These are phyloP conservation scores for Zygosaccharomyces sapae DNA, from an alignment of 1,139 yeast genomes.

Conservation along the genomic window DNA sequence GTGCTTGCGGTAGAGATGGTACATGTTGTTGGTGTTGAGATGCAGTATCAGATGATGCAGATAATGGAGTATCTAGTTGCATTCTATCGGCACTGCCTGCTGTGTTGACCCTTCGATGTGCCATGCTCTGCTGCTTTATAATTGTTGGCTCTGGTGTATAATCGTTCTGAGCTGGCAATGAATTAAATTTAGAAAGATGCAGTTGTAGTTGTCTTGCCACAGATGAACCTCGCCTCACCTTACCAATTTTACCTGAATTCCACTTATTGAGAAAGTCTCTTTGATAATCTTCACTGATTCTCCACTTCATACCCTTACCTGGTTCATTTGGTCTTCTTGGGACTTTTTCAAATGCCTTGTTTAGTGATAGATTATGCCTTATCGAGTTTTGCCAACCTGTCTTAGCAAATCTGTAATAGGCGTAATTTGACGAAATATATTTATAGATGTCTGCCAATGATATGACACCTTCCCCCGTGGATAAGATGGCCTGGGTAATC, in stretches of 20 bases:
- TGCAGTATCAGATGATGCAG: constrained; percentile 11
- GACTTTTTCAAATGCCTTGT: constrained; percentile 89
- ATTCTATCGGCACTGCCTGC: constrained; percentile 7
- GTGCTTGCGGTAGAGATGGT: constrained; percentile 5
- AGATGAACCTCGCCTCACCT: constrained; percentile 73
- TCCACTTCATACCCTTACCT: constrained; percentile 99
- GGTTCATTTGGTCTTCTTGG: constrained; percentile 95
- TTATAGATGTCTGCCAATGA: constrained; percentile 87
- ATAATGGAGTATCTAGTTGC: constrained; percentile 8
- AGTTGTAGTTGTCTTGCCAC: constrained; percentile 74
- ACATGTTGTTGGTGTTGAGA: constrained; percentile 11
- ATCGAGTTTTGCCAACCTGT: constrained; percentile 96
- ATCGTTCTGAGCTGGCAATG: constrained; percentile 47
- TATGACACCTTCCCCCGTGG: constrained; percentile 82
- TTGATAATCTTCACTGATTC: constrained; percentile 77
- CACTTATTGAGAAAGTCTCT: constrained; percentile 80
- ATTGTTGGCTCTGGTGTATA: constrained; percentile 14
- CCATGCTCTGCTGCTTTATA: constrained; percentile 16
- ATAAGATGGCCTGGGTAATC: constrained; percentile 94
- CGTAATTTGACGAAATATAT: constrained; percentile 83
- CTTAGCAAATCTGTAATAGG: constrained; percentile 85
- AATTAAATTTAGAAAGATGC: constrained; percentile 67
- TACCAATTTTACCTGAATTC: constrained; percentile 66
- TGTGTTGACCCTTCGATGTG: constrained; percentile 6
- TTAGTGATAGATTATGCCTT: constrained; percentile 73